Evolutionary conservation across 139 green algal species (phyloP), one percentile per base, ranked within the genome.

Genomic region (Chloropicon primus): DNA sequence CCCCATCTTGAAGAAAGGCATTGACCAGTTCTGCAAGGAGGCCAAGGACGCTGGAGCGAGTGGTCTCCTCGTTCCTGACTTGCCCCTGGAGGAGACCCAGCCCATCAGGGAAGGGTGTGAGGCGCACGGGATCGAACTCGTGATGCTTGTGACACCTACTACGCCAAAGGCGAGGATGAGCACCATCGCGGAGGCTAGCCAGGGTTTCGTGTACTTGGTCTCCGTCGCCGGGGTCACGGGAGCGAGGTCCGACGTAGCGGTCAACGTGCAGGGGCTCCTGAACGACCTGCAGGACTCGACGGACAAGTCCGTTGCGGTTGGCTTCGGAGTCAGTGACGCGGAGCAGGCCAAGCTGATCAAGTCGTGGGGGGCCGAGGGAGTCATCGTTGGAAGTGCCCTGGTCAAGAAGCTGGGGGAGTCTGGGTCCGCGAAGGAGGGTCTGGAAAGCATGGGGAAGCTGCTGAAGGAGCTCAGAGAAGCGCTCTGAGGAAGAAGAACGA

Each of bases 191-290:
- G 74, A 90, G 26, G 86, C 77, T 71, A 91, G 83, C 76, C 87
- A 96, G 78, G 95, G 95, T 71, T 99, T 99, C 81, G 86, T 99
- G 0, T 99, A 99, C 87, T 88, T 99, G 21, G 95, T 99, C n/a
- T 94, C 87, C 1, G 85, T 97, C 0, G 93, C 91, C 10, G 86
- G 87, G 84, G 72, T 1, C 23, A 0, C 29, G 2, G 22, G 28
- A 22, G 2, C 27, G 21, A 74, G 73, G 22, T 17, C 26, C 1
- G 29, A 53, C 17, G 25, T 29, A 25, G 24, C 3, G 0, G 21
- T 73, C 10, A 82, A 77, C 10, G 89, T 97, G 79, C 80, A 88
- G 78, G 26, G 71, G 0, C 82, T 93, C 0, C 92, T 99, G 54
- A 87, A 96, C 23, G 23, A 74, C 71, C 23, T 74, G 72, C 89